Percentiles rank a stretch among this genome's conserved stretches.
phyloP scores from a whole-genome alignment of 495 filamentous ascomycete genomes.

The Hypoxylon rickii region DNA sequence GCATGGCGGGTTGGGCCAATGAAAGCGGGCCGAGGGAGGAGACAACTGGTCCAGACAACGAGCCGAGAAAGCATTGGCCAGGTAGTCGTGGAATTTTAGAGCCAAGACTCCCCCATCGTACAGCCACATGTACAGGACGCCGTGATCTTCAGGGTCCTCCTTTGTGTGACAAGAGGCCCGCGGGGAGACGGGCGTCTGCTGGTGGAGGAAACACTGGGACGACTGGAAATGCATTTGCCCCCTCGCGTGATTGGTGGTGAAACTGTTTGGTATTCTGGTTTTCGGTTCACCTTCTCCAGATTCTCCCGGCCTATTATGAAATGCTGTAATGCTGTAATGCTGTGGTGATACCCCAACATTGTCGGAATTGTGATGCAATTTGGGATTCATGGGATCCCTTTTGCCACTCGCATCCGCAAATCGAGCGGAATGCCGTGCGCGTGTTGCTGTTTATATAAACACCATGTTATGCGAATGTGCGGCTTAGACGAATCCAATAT shows the following conservation, averaged over 20 bases:
- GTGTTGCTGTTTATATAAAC: slow-evolving; percentile 36
- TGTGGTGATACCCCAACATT: slow-evolving; percentile 27
- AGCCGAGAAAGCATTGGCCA: slow-evolving; percentile 28
- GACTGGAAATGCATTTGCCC: slow-evolving; percentile 16
- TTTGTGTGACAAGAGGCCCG: slow-evolving; percentile 29
- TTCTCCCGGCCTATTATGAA: slow-evolving; percentile 19
- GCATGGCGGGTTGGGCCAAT: slow-evolving; percentile 16
- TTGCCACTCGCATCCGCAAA: slow-evolving; percentile 20
- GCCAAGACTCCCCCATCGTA: slow-evolving; percentile 34
- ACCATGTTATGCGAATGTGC: slow-evolving; percentile 20
- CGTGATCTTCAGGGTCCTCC: slow-evolving; percentile 36
- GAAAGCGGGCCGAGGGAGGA: slow-evolving; percentile 1
- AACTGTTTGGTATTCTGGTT: slow-evolving; percentile 13
- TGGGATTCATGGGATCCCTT: slow-evolving; percentile 18
- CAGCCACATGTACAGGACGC: slow-evolving; percentile 34
- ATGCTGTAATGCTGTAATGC: slow-evolving; percentile 24
- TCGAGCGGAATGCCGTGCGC: slow-evolving; percentile 15
- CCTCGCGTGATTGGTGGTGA: slow-evolving; percentile 26
- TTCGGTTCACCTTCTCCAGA: slow-evolving; percentile 24
- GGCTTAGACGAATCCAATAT: slow-evolving; percentile 29
- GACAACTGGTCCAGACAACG: slow-evolving; percentile 11
- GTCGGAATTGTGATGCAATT: slow-evolving; percentile 29
- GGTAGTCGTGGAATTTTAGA: slow-evolving; percentile 15
- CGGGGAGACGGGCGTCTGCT: slow-evolving; percentile 32
- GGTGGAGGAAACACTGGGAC: no score